Conservation (phyloP, 73 alveolate genomes). For the Paramecium sonneborni region DNA sequence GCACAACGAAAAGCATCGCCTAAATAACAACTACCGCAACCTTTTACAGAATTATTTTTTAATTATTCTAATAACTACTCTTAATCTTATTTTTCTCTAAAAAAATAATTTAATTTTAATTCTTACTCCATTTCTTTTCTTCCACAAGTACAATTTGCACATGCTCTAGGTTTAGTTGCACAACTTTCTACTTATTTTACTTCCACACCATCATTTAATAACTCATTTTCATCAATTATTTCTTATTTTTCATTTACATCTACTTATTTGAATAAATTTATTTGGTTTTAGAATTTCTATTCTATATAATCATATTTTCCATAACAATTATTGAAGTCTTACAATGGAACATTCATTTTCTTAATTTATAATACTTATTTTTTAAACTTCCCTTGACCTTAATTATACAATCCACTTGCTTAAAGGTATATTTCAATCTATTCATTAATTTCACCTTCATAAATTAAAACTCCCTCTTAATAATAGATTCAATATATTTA, state of each 20-base stretch:
- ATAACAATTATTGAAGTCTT: not conserved
- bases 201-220: conserved; percentile 71
- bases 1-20: conserved; percentile 97
- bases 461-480: not conserved
- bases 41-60: conserved; percentile 72
- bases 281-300: not conserved
- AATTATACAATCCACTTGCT: not conserved
- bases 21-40: conserved; percentile 90
- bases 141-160: conserved; percentile 95
- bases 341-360: not conserved
- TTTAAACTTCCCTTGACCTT: not conserved
- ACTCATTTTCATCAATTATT: conserved; percentile 81
- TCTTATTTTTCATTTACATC: conserved; percentile 49
- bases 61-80: conserved; percentile 68
- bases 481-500: not conserved
- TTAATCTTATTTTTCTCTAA: conserved; percentile 70
- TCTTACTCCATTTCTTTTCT: conserved; percentile 75
- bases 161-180: conserved; percentile 84
- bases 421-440: not conserved
- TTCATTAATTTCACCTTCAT: not conserved
- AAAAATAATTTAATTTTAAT: not conserved
- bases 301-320: conserved; percentile 48
- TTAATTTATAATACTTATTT: not conserved
- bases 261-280: not conserved
- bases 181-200: conserved; percentile 66